Conservation (phyloP, 164 flowering plant genomes). For the Platanus orientalis region DNA sequence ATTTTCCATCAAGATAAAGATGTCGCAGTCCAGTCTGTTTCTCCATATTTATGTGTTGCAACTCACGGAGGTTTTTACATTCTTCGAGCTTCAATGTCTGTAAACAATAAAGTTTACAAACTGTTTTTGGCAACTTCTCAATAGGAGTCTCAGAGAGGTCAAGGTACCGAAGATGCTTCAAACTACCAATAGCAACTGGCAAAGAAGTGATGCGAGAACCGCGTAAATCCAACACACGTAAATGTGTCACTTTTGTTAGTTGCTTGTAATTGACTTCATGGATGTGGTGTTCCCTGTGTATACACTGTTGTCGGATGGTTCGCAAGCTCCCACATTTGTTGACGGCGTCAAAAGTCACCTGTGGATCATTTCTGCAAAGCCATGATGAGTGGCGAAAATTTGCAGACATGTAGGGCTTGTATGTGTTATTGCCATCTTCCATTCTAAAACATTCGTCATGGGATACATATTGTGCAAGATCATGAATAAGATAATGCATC, state of each 20-base stretch:
- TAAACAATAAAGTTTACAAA: constrained; percentile 3
- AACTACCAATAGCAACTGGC: constrained; percentile 1
- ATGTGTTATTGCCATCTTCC: neutral
- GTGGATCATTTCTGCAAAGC: too few species aligned
- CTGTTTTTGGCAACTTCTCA: neutral
- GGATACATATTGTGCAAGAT: neutral
- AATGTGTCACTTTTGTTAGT: neutral
- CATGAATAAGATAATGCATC: constrained; percentile 6
- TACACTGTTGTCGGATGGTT: neutral
- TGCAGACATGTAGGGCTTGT: neutral
- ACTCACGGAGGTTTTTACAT: neutral
- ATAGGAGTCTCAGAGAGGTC: neutral
- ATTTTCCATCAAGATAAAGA: neutral
- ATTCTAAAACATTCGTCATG: neutral
- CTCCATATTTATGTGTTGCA: constrained; percentile 5
- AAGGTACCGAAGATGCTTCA: constrained; percentile 11
- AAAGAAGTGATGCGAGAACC: neutral
- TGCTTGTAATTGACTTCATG: neutral
- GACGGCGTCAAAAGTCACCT: neutral
- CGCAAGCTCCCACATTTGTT: neutral
- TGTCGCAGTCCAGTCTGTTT: neutral
- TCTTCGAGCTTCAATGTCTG: neutral
- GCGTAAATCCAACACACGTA: constrained; percentile 1
- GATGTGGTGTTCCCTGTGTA: too few species aligned
- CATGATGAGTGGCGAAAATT: too few species aligned